Evolutionary conservation across 164 flowering plant genomes (phyloP), one percentile per base, ranked within the genome.

Genomic region (Tetracentron sinense): DNA sequence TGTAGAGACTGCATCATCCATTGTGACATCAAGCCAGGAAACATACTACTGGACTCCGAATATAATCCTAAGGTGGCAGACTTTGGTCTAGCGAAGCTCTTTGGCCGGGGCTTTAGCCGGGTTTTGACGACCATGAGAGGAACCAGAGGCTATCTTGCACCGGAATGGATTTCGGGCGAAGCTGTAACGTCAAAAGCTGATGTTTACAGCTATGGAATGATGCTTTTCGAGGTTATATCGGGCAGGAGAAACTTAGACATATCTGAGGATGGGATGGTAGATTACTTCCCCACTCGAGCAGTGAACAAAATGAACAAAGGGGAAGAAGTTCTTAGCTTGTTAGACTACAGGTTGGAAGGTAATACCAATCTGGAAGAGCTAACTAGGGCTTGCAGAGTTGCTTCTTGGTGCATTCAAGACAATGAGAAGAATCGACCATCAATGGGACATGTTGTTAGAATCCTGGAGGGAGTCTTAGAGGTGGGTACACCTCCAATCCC

Each of bases 371-470:
- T 17, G 10, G 56, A 48, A 33, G 69, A 65, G 30, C 48, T 65
- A 4, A 8, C 5, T 51, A 31, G 48, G 22, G 65, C 65, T 62
- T 62, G 57, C 22, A 62, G 30, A 53, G 62, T 56, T 15, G 62
- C 56, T 15, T 48, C 56, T 57, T 65, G 69, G 69, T 65, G 69
- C 56, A 50, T 65, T 25, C 69, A 65, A 49, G 69, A 57, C 35
- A 47, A 58, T 11, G 69, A 65, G 31, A 26, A 35, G 11, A 33
- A 58, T 22, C 48, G 69, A 33, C 69, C 69, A 49, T 57, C 69
- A 26, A 57, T 58, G 69, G 69, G 50, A 30, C 56, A 47, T 11
- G 47, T 65, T 5, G 55, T 65, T 38, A 26, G n/a, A 17, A 22
- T 65, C 1, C 26, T 65, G 47, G 69, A 65, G 56, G 69, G 69